These are phyloP conservation scores for Calamus simplicifolius DNA, from an alignment of 176 grass and related monocot species.

Conservation along the genomic window DNA sequence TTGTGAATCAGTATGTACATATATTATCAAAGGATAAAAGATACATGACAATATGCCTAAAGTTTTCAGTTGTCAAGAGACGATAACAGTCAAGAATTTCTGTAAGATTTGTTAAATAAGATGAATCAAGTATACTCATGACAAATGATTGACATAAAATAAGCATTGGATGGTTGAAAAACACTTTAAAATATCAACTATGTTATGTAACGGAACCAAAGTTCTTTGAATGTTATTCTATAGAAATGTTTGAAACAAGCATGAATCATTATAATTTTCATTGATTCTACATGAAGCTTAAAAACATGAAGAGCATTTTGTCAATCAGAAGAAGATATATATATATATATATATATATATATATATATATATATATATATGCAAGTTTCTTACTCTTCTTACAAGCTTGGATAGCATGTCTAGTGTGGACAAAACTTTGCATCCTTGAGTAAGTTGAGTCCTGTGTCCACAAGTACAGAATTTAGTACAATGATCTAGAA, in stretches of 20 bases:
- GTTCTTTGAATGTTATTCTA: too few species aligned
- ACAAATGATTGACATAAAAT: too few species aligned
- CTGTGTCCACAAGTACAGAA: constrained; percentile 25
- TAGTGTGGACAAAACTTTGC: constrained; percentile 68
- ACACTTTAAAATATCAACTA: too few species aligned
- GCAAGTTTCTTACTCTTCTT: constrained; percentile 54
- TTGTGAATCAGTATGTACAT: background rate
- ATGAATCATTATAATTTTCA: background rate
- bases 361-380: constrained; percentile 3
- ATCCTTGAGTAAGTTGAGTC: constrained; percentile 86
- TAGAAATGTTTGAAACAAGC: too few species aligned
- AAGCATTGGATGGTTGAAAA: too few species aligned
- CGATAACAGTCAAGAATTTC: constrained; percentile 2
- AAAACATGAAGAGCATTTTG: constrained; percentile 5
- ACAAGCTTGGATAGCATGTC: constrained; percentile 82
- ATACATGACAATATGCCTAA: too few species aligned
- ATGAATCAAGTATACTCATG: too few species aligned
- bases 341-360: too few species aligned
- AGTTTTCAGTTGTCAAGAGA: too few species aligned
- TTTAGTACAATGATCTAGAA: too few species aligned
- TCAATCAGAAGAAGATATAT: background rate
- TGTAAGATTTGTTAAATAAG: background rate
- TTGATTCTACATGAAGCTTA: background rate
- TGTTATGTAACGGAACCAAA: too few species aligned
- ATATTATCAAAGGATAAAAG: constrained; percentile 8